Evolutionary conservation across 495 filamentous ascomycete species (phyloP), one percentile per base, ranked within the genome.

Genomic region (Xylaria palmicola): DNA sequence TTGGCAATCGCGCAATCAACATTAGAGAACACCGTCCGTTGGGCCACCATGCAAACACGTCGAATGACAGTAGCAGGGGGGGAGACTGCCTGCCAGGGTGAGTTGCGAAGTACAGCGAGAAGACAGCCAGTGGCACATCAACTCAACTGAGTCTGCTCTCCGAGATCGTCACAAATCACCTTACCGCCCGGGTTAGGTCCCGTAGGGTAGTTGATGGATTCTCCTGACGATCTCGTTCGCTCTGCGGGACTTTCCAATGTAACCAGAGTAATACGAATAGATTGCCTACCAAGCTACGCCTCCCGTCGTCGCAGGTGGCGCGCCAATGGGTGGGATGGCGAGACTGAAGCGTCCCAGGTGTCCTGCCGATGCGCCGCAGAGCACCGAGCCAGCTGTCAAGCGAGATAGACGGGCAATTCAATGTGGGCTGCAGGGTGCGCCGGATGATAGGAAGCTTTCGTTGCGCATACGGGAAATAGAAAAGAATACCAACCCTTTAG

Each of bases 281-380:
- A 60, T 36, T 43, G 57, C 17, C 6, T 44, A 19, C 17, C 37
- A 44, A 40, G 57, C 37, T 20, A 60, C 57, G 26, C 19, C 39
- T 32, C 20, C 47, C 34, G 57, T n/a, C 56, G 32, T 40, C 34
- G 45, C 12, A 50, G 12, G 10, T 37, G 56, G 34, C 22, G 39
- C 30, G 32, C 47, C 41, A 51, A 59, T 59, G 24, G n/a, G 13
- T 34, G 29, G 52, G 8, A 56, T 56, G 36, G 24, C 29, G 36
- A 24, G 13, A 26, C 54, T 30, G 36, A 45, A 36, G 40, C n/a
- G 6, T 27, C 39, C 26, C 41, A 26, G 22, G 36, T 29, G 34
- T 51, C 10, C 36, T 32, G 56, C 36, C 27, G 19, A 59, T 51
- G 57, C 57, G 57, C 57, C n/a, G 57, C 24, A 20, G 48, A 37